Percentiles rank a stretch among this genome's conserved stretches.
phyloP scores from a whole-genome alignment of 1,139 yeast species.

The Suhomyces wounanorum region DNA sequence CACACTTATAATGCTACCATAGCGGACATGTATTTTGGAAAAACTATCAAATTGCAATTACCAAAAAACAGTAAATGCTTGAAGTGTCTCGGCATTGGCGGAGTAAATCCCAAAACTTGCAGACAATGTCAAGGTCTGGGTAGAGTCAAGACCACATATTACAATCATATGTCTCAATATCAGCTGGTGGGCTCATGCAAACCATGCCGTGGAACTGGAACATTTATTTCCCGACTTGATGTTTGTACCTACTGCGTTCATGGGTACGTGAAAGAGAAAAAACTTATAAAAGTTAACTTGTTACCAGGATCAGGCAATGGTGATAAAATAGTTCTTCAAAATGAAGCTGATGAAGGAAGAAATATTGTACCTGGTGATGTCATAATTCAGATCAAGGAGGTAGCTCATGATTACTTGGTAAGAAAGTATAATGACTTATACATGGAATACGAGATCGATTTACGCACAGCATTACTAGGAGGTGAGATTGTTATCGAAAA shows the following conservation, averaged over 20 bases:
- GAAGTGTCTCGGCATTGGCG: slow-evolving; percentile 49
- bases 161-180: slow-evolving; percentile 35
- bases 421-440: slow-evolving; percentile 53
- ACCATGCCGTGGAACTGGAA: slow-evolving; percentile 42
- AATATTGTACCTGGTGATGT: slow-evolving; percentile 68
- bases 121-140: slow-evolving; percentile 43
- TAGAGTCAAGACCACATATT: slow-evolving; percentile 32
- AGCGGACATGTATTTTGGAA: slow-evolving; percentile 52
- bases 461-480: slow-evolving; percentile 57
- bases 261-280: slow-evolving; percentile 41
- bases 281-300: slow-evolving; percentile 52
- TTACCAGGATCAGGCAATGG: slow-evolving; percentile 57
- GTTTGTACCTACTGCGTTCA: slow-evolving; percentile 45
- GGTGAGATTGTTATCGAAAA: slow-evolving; percentile 49
- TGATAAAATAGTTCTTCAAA: slow-evolving; percentile 51
- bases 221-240: slow-evolving; percentile 29
- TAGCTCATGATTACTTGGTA: slow-evolving; percentile 41
- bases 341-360: slow-evolving; percentile 67
- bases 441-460: slow-evolving; percentile 48
- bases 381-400: slow-evolving; percentile 44
- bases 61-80: slow-evolving; percentile 44
- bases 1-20: slow-evolving; percentile 48
- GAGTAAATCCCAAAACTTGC: slow-evolving; percentile 37
- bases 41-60: slow-evolving; percentile 45
- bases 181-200: slow-evolving; percentile 40